Evolutionary conservation across 495 filamentous ascomycete species (phyloP).

Genomic region (Penicillium cinerascens): DNA sequence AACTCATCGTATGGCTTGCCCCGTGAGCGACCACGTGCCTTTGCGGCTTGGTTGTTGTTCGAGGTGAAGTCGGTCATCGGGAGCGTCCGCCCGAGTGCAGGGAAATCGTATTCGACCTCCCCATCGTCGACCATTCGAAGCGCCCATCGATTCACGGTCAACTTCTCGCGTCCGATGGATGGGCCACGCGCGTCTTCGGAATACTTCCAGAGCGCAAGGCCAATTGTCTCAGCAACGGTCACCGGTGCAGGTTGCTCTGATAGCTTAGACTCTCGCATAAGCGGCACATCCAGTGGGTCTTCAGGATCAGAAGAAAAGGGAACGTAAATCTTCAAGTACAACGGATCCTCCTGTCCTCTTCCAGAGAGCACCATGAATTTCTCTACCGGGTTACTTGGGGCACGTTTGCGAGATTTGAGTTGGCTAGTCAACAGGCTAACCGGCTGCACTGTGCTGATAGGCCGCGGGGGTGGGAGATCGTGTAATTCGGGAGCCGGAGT

Average conservation of each 20-base stretch:
- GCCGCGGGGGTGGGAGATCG: constrained; percentile 86
- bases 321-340: constrained; percentile 81
- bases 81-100: constrained; percentile 73
- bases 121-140: constrained; percentile 93
- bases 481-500: constrained; percentile 58
- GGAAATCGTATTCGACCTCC: constrained; percentile 95
- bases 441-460: constrained; percentile 79
- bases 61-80: constrained; percentile 83
- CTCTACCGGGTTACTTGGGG: constrained; percentile 79
- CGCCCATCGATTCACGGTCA: constrained; percentile 89
- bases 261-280: constrained; percentile 71
- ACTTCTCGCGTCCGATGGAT: constrained; percentile 59
- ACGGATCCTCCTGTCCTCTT: constrained; percentile 74
- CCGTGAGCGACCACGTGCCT: constrained; percentile 63
- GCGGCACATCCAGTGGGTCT: constrained; percentile 71
- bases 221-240: constrained; percentile 87
- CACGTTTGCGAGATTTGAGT: constrained; percentile 74
- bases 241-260: constrained; percentile 62
- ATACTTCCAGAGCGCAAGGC: constrained; percentile 83
- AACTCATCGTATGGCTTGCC: constrained; percentile 93
- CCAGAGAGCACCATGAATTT: constrained; percentile 82
- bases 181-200: constrained; percentile 77
- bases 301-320: constrained; percentile 73
- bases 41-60: constrained; percentile 71
- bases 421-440: constrained; percentile 67